phyloP scores from a whole-genome alignment of 73 alveolate species.

The Symbiodinium natans region DNA sequence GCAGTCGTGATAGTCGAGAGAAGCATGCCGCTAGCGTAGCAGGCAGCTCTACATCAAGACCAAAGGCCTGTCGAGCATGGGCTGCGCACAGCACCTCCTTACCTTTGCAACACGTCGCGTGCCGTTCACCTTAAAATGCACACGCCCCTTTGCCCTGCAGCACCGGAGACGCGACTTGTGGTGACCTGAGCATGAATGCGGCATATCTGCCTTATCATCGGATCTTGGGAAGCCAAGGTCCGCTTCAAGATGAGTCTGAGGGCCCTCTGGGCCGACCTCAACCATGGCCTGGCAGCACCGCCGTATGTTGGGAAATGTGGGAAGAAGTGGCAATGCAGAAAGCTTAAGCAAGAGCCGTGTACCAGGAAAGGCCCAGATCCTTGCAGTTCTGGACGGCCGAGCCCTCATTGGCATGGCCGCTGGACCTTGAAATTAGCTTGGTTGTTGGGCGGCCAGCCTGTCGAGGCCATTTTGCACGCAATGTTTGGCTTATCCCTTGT shows the following conservation, averaged over 20 bases:
- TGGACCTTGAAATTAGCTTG: neutral
- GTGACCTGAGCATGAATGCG: neutral
- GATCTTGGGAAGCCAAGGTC: neutral
- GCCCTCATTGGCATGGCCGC: neutral
- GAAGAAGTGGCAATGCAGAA: neutral
- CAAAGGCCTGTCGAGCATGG: neutral
- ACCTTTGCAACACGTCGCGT: too few relatives aligned
- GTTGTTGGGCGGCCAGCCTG: neutral
- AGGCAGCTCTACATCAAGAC: neutral
- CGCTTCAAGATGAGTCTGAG: neutral
- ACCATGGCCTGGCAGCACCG: slow-evolving; percentile 22
- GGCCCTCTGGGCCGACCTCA: slow-evolving; percentile 47
- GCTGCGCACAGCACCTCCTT: too few relatives aligned
- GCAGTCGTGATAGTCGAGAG: too few relatives aligned
- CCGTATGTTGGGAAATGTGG: neutral
- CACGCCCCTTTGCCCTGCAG: too few relatives aligned
- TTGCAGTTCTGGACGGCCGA: slow-evolving; percentile 71
- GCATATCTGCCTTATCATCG: neutral
- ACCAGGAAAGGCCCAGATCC: slow-evolving; percentile 84
- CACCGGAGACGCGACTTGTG: neutral
- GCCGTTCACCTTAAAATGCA: too few relatives aligned
- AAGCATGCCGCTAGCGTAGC: too few relatives aligned
- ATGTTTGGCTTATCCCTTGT: slow-evolving; percentile 12
- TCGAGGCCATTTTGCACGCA: slow-evolving; percentile 31
- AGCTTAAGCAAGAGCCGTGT: neutral